Evolutionary conservation across 2,329 filamentous ascomycete species (phyloP), one percentile per base, ranked within the genome.

Genomic region (Chrysoporthe cubensis): DNA sequence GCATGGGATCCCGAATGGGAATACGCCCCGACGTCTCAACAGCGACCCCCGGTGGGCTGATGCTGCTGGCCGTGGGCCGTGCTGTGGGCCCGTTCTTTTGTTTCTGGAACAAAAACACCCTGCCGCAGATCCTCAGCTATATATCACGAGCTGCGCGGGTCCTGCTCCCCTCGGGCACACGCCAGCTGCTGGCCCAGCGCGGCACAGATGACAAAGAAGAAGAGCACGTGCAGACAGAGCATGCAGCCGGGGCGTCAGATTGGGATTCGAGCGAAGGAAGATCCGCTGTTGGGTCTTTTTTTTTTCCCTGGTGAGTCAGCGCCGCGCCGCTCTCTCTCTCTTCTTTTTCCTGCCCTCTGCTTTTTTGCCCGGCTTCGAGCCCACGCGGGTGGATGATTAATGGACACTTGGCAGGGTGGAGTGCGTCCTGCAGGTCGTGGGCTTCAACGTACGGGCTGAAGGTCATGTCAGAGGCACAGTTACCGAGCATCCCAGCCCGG

Each of bases 361-460:
- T 14, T 18, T 37, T 18, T 4, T n/a, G 48, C 32, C 14, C 4
- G 8, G 1, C 21, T 46, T 48, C 21, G 59, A 61, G 14, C 16
- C 42, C 21, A 60, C 37, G 7, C 34, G 11, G n/a, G 54, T 61
- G 59, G 43, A 61, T 48, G 42, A 34, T 61, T 8, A 40, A 54
- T n/a, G 37, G n/a, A 54, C 40, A 26, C 18, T 34, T 34, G 16
- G 4, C 61, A 9, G n/a, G 37, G 26, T 63, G n/a, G 34, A 26
- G 37, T 21, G 14, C 57, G 16, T 44, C 42, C 61, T 63, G 61
- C 61, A 54, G 46, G 48, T n/a, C n/a, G 14, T 48, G 61, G 61
- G 61, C 61, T 63, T 63, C 61, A 63, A 54, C 46, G n/a, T 54
- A 54, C 61, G 61, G 61, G 61, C 61, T 63, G 61, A 63, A 43